Percentiles rank a stretch among this genome's conserved stretches.
Conservation (phyloP, 306 rosid genomes). For the Inga oerstediana region DNA sequence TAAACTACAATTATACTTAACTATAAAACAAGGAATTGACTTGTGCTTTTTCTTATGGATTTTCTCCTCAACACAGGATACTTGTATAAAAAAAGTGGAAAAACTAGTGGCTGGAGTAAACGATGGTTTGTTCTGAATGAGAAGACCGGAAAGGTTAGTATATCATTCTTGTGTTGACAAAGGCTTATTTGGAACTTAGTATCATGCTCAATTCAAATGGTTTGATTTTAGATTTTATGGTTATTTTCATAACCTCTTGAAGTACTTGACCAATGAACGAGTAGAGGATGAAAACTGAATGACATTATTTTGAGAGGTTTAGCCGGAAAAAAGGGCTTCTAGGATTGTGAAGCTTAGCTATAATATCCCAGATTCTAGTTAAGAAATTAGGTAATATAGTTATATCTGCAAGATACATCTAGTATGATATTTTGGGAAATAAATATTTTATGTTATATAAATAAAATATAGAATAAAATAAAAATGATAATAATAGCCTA, state of each 20-base stretch:
- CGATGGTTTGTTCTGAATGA: conserved; percentile 66
- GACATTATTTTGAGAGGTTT: background rate
- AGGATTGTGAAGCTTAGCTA: background rate
- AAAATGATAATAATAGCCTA: background rate
- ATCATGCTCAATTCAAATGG: background rate
- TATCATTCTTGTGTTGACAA: conserved; percentile 13
- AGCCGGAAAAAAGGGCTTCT: background rate
- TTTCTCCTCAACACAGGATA: conserved; percentile 45
- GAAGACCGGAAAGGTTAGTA: conserved; percentile 64
- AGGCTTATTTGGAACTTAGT: background rate
- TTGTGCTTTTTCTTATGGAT: background rate
- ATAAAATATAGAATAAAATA: too few relatives aligned
- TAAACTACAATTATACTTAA: background rate
- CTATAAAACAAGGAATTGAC: background rate
- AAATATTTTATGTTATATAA: too few relatives aligned
- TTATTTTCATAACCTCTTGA: conserved; percentile 2
- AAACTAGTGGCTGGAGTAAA: conserved; percentile 59
- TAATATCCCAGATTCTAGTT: background rate
- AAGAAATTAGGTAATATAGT: background rate
- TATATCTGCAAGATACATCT: background rate
- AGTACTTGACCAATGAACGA: background rate
- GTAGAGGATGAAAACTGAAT: background rate
- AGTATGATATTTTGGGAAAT: background rate
- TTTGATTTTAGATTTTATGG: conserved; percentile 10
- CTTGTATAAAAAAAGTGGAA: conserved; percentile 54